phyloP scores from a whole-genome alignment of 306 rosid genomes.

The Comarum palustre region DNA sequence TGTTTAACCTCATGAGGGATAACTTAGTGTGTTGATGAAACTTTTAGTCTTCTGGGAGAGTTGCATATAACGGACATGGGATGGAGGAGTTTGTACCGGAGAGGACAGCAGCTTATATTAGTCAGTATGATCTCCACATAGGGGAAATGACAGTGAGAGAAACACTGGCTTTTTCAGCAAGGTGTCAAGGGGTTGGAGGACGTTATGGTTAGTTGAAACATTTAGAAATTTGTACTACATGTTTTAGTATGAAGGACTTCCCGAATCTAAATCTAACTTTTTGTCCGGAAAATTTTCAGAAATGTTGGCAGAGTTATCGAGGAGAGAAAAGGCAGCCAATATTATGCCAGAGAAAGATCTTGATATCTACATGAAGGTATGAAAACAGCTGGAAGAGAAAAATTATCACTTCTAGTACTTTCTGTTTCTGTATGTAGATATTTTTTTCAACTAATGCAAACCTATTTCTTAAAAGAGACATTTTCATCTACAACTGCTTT shows the following conservation, averaged over 20 bases:
- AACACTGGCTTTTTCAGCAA: constrained; percentile 79
- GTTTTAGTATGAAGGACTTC: neutral
- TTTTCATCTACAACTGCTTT: neutral
- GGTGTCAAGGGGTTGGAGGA: constrained; percentile 73
- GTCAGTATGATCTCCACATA: constrained; percentile 70
- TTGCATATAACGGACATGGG: constrained; percentile 57
- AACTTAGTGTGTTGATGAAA: neutral
- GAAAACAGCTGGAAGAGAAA: neutral
- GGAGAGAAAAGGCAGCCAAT: constrained; percentile 61
- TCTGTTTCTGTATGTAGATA: neutral
- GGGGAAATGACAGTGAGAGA: constrained; percentile 80
- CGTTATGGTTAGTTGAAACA: constrained; percentile 51
- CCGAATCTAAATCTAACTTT: neutral
- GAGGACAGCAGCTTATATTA: constrained; percentile 71
- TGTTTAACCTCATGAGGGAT: neutral
- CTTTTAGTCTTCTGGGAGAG: constrained; percentile 49
- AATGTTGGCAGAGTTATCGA: constrained; percentile 56
- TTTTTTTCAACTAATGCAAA: neutral
- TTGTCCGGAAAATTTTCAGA: constrained; percentile 27
- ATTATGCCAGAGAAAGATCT: constrained; percentile 64
- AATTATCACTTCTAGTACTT: neutral
- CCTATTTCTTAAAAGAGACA: neutral
- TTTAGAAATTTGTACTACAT: neutral
- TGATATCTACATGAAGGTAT: constrained; percentile 72
- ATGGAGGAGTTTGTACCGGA: constrained; percentile 76